Evolutionary conservation across 257 asterid species (phyloP).

Genomic region (Gentiana straminea): DNA sequence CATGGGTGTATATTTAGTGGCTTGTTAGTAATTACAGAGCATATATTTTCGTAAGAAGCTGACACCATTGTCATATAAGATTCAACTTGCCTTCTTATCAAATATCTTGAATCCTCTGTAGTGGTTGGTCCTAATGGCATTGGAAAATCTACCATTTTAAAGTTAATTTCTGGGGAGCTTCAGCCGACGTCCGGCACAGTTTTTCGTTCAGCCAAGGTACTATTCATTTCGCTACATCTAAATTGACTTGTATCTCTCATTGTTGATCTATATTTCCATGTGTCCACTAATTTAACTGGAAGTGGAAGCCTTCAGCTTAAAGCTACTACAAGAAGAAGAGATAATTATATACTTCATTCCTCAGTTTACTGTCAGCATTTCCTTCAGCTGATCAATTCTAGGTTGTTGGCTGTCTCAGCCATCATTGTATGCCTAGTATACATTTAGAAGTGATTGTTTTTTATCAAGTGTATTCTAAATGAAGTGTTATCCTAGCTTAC

Average conservation of each 20-base stretch:
- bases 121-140: slow-evolving; percentile 99
- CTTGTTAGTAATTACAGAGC: too few species aligned
- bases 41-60: too few species aligned
- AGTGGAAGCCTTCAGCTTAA: background rate
- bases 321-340: background rate
- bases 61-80: too few species aligned
- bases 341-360: background rate
- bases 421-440: background rate
- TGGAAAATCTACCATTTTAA: slow-evolving; percentile 93
- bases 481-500: background rate
- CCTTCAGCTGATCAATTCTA: background rate
- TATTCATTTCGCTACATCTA: background rate
- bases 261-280: background rate
- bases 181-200: slow-evolving; percentile 98
- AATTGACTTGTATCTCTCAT: background rate
- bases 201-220: slow-evolving; percentile 97
- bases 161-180: slow-evolving; percentile 91
- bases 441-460: background rate
- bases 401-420: background rate
- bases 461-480: background rate
- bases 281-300: background rate
- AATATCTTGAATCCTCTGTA: slow-evolving; percentile 22
- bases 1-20: too few species aligned
- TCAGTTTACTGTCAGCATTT: background rate
- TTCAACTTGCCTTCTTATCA: background rate